phyloP scores from a whole-genome alignment of 768 basidiomycete genomes.

The Kwoniella pini region DNA sequence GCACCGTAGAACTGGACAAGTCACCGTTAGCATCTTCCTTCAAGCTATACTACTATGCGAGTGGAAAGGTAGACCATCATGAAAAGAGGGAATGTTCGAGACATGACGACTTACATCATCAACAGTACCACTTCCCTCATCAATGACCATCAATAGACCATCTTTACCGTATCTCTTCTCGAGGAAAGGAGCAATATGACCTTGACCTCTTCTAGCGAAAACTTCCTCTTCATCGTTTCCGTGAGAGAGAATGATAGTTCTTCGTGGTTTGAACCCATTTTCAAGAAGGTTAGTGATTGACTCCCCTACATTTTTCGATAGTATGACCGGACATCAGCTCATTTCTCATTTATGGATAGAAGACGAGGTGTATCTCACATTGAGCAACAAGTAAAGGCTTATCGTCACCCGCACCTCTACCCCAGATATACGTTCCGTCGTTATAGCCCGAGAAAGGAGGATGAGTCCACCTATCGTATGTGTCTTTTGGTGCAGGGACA shows the following conservation, averaged over 20 bases:
- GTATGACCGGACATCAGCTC: too few relatives aligned
- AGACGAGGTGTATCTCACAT: slow-evolving; percentile 33
- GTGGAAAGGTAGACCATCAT: not conserved
- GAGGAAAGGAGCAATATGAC: slow-evolving; percentile 46
- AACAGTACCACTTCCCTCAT: slow-evolving; percentile 39
- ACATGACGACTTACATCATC: slow-evolving; percentile 34
- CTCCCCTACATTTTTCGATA: slow-evolving; percentile 41
- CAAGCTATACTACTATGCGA: too few relatives aligned
- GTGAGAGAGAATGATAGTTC: slow-evolving; percentile 49
- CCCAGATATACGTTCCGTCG: slow-evolving; percentile 47
- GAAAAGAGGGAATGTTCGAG: too few relatives aligned
- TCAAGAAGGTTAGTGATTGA: slow-evolving; percentile 50
- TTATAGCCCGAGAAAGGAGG: slow-evolving; percentile 45
- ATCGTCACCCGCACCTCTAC: slow-evolving; percentile 48
- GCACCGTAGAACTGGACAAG: slow-evolving; percentile 36
- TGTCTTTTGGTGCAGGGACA: slow-evolving; percentile 47
- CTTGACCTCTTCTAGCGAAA: slow-evolving; percentile 47
- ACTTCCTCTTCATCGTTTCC: slow-evolving; percentile 54
- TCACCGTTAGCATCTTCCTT: not conserved
- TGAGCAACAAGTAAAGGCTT: slow-evolving; percentile 51
- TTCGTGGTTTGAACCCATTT: slow-evolving; percentile 35
- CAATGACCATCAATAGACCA: slow-evolving; percentile 47
- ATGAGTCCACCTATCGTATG: slow-evolving; percentile 50
- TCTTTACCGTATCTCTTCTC: slow-evolving; percentile 47
- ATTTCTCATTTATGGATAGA: too few relatives aligned